phyloP scores from a whole-genome alignment of 345 rosid species.

The Lepidium africanum region DNA sequence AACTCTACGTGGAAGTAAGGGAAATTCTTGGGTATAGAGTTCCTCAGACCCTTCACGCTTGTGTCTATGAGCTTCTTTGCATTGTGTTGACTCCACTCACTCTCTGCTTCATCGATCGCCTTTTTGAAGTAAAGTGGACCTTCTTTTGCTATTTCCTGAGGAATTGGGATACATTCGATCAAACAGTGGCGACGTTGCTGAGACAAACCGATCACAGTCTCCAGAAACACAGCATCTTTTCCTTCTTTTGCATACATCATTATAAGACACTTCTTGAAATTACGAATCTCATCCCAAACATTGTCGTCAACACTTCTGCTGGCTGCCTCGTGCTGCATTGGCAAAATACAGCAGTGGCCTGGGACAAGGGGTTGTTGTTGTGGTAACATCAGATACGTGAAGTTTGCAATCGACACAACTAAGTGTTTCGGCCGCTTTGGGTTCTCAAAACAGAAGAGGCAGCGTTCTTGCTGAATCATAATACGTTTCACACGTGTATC shows the following conservation, averaged over 20 bases:
- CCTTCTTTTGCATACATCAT: slow-evolving; percentile 87
- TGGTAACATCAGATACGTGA: slow-evolving; percentile 84
- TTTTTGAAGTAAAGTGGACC: slow-evolving; percentile 88
- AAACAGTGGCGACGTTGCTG: slow-evolving; percentile 82
- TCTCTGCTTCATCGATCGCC: slow-evolving; percentile 97
- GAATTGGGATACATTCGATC: slow-evolving; percentile 81
- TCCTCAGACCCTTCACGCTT: slow-evolving; percentile 70
- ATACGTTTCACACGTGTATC: slow-evolving; percentile 43
- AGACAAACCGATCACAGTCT: slow-evolving; percentile 77
- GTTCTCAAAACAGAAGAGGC: slow-evolving; percentile 87
- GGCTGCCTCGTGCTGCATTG: slow-evolving; percentile 86
- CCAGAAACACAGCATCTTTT: slow-evolving; percentile 74
- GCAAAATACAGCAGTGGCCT: slow-evolving; percentile 87
- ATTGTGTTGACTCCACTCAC: slow-evolving; percentile 97
- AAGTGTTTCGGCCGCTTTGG: slow-evolving; percentile 80
- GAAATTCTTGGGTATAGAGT: slow-evolving; percentile 82
- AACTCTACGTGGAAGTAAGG: slow-evolving; percentile 96
- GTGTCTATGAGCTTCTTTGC: slow-evolving; percentile 93
- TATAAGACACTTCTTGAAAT: slow-evolving; percentile 86
- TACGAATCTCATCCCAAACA: slow-evolving; percentile 87
- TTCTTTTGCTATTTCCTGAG: slow-evolving; percentile 55
- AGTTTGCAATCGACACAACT: slow-evolving; percentile 82
- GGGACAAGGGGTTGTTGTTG: slow-evolving; percentile 65
- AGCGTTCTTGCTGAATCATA: slow-evolving; percentile 90
- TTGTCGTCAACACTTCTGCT: slow-evolving; percentile 65